Evolutionary conservation across 1,284 basidiomycete genomes (phyloP).

Genomic region (Fomes fomentarius): DNA sequence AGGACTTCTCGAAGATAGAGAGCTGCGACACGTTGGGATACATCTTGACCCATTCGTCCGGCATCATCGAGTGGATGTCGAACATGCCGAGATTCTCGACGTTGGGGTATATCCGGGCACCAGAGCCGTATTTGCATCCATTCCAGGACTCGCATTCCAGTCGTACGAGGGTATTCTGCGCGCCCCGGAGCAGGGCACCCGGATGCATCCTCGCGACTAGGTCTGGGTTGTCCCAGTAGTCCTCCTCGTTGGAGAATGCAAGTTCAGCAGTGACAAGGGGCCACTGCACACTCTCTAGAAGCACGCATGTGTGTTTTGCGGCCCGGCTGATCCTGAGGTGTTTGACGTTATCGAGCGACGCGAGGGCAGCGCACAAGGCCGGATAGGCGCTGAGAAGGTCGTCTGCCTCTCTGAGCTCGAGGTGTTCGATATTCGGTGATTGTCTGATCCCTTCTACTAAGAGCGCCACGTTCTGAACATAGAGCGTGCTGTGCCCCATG

Average conservation of each 20-base stretch:
- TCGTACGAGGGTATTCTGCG: background rate
- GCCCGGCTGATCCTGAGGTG: background rate
- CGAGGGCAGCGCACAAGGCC: background rate
- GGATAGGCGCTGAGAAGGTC: too few species aligned
- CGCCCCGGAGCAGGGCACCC: background rate
- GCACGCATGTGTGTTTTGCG: background rate
- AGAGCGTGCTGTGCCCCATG: too few species aligned
- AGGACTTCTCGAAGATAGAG: too few species aligned
- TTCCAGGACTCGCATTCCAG: background rate
- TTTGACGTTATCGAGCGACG: background rate
- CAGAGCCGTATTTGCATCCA: background rate
- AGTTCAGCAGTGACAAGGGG: background rate
- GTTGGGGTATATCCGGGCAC: background rate
- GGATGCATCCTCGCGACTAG: background rate
- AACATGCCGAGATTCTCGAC: background rate
- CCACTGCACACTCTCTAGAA: background rate
- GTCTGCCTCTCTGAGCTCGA: too few species aligned
- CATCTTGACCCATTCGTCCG: background rate
- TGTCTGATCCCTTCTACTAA: too few species aligned
- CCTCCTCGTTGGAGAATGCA: background rate
- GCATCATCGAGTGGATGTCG: background rate
- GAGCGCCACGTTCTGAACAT: too few species aligned
- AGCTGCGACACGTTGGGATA: too few species aligned
- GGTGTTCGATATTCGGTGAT: too few species aligned
- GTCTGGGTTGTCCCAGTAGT: slow-evolving; percentile 5